Base-by-base conservation (phyloP, 306 rosid species). In the Bauhinia variegata region DNA sequence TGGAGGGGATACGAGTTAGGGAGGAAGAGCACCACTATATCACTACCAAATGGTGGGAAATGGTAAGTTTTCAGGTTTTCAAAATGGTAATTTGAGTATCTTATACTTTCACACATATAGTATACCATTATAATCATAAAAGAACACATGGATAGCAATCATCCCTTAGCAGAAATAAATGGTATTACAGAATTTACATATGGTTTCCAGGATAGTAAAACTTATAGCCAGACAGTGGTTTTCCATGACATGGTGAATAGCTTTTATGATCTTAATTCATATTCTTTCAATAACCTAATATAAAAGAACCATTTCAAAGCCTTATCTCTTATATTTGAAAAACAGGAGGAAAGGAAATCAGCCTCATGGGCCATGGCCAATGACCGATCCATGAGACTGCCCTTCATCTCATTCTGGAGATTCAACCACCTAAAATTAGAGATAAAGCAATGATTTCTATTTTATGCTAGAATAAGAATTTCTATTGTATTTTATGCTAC, bases 31-130 rank as follows among this genome's bases (percentile, higher is more conserved):
- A n/a, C n/a, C n/a, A n/a, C n/a, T n/a, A n/a, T n/a, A n/a, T n/a
- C n/a, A n/a, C n/a, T n/a, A n/a, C n/a, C n/a, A n/a, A n/a, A n/a
- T n/a, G n/a, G n/a, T n/a, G 12, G 58, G 30, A 75, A 60, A 44
- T 36, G 43, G 38, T 34, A n/a, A 51, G 51, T 48, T 9, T 33
- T 67, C 32, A 59, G 56, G 14, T 42, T 16, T 44, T 54, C 36
- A 73, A 10, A 57, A 42, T 52, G 17, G 70, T 67, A 47, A 10
- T 4, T 36, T 34, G 46, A 9, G 38, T 12, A 60, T 31, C 23
- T 56, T 39, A 4, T 18, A 54, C 32, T 44, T 73, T 46, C 60
- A 73, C 47, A 55, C 12, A 14, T 36, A 30, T 54, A 73, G 43
- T 7, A 23, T 56, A 65, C 23, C 50, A 47, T 14, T 44, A 36